Base-by-base conservation (phyloP, 2,329 filamentous ascomycete species). In the Cladophialophora yegresii region DNA sequence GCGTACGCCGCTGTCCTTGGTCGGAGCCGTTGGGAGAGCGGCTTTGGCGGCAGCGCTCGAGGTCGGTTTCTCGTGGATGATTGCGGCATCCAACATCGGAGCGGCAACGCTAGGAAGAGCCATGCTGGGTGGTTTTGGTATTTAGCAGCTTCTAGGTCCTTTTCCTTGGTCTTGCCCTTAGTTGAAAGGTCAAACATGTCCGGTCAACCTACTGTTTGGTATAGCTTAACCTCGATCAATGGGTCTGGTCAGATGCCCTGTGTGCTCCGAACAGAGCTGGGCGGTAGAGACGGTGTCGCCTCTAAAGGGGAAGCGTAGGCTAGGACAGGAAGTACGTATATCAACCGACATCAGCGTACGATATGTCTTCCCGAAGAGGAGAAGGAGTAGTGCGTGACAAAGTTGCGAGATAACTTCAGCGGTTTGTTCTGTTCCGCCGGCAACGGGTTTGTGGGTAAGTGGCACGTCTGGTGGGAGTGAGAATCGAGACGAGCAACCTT, bases 1-100 rank as follows among this genome's bases (percentile, higher is more conserved):
- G 67, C 90, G 89, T 71, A 91, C 83, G 58, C 80, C 83, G 58
- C 80, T 77, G 69, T 82, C 79, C 66, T 82, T 81, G 82, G 80
- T 85, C n/a, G 32, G 26, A 28, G 63, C 33, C 32, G 54, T 69
- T 20, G 63, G 53, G 47, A 23, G 43, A 22, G 65, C 49, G 33
- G 61, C 28, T 26, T 64, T 62, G 50, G 63, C 62, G 45, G 60
- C 64, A 36, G 60, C 64, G 26, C 53, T 68, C 40, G 67, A 64
- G 33, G 45, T 67, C 51, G 58, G 58, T 61, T 71, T 71, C 62
- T 71, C 70, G 61, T 66, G 67, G 13, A 68, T 26, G 13, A 70
- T 62, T 16, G 65, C 55, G 23, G 68, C 67, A 62, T 72, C 69
- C 53, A 72, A 60, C 9, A 69, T 50, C n/a, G 69, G 67, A 40